A percentile compares a stretch with the other conserved stretches of the same genome.
phyloP scores from a whole-genome alignment of 2,329 filamentous ascomycete species.

The Xylariales sp. region DNA sequence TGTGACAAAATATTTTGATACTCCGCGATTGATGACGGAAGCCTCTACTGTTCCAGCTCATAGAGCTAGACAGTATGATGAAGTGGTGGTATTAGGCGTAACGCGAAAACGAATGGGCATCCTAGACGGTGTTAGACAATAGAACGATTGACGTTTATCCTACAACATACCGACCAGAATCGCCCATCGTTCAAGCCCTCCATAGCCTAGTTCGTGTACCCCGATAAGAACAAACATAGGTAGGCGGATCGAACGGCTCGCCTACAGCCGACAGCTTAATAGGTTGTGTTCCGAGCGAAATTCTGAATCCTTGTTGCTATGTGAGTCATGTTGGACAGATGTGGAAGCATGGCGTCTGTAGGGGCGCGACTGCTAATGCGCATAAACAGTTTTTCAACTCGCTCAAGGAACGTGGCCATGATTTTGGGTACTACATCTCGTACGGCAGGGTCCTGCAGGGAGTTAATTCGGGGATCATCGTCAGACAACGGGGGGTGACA shows the following conservation, averaged over 20 bases:
- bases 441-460: constrained; percentile 63
- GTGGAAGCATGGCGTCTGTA: constrained; percentile 61
- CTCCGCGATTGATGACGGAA: constrained; percentile 1
- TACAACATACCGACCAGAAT: constrained; percentile 27
- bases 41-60: constrained; percentile 1
- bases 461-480: constrained; percentile 46
- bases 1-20: constrained; percentile 6
- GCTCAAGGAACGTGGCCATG: constrained; percentile 64
- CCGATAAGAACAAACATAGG: background rate
- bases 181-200: constrained; percentile 5
- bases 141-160: background rate
- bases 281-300: constrained; percentile 41
- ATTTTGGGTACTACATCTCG: constrained; percentile 68
- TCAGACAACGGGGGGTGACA: constrained; percentile 48
- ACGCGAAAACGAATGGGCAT: constrained; percentile 29
- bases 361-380: constrained; percentile 61
- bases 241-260: constrained; percentile 3
- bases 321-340: constrained; percentile 58
- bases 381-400: constrained; percentile 65
- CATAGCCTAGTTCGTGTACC: constrained; percentile 12
- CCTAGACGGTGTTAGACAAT: constrained; percentile 12
- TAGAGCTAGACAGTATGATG: constrained; percentile 12
- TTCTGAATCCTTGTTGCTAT: constrained; percentile 46
- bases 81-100: constrained; percentile 18
- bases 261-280: constrained; percentile 33